A percentile compares a stretch with the other conserved stretches of the same genome.
Evolutionary conservation across 2,329 filamentous ascomycete species (phyloP).

Genomic region (Fusarium nelsonii): DNA sequence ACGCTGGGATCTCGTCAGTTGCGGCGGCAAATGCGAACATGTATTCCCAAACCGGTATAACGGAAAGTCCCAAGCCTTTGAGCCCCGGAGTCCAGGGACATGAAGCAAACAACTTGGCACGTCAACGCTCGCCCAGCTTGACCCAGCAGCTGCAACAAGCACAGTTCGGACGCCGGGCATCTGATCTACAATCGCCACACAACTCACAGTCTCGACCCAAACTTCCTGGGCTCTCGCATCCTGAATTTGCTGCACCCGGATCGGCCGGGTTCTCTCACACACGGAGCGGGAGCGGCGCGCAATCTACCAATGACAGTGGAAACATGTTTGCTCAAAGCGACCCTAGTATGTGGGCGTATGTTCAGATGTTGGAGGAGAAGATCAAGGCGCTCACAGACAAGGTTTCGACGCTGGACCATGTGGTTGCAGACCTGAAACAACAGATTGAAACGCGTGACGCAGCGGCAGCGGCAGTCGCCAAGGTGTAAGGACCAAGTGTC

Average conservation of each 20-base stretch:
- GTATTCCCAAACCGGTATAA: constrained; percentile 80
- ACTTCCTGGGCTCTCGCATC: constrained; percentile 54
- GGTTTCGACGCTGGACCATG: constrained; percentile 52
- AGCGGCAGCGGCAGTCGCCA: constrained; percentile 38
- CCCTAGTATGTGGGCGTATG: constrained; percentile 77
- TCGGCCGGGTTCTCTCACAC: constrained; percentile 50
- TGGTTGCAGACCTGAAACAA: constrained; percentile 52
- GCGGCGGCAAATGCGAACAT: constrained; percentile 66
- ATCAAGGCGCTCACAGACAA: constrained; percentile 55
- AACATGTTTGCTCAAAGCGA: constrained; percentile 75
- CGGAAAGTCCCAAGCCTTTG: constrained; percentile 87
- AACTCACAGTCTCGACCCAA: constrained; percentile 57
- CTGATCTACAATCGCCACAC: constrained; percentile 68
- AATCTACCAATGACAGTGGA: constrained; percentile 70
- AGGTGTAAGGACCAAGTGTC: constrained; percentile 33
- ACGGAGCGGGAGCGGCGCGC: constrained; percentile 61
- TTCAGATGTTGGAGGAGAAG: constrained; percentile 75
- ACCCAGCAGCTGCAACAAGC: constrained; percentile 75
- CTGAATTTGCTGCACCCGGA: constrained; percentile 51
- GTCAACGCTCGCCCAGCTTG: constrained; percentile 75
- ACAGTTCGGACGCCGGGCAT: constrained; percentile 66
- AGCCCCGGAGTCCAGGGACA: constrained; percentile 72
- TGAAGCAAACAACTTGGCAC: constrained; percentile 62
- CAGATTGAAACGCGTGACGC: constrained; percentile 52
- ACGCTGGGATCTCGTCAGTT: constrained; percentile 63